Evolutionary conservation across 306 rosid species (phyloP).

Genomic region (Cicer cuneatum): DNA sequence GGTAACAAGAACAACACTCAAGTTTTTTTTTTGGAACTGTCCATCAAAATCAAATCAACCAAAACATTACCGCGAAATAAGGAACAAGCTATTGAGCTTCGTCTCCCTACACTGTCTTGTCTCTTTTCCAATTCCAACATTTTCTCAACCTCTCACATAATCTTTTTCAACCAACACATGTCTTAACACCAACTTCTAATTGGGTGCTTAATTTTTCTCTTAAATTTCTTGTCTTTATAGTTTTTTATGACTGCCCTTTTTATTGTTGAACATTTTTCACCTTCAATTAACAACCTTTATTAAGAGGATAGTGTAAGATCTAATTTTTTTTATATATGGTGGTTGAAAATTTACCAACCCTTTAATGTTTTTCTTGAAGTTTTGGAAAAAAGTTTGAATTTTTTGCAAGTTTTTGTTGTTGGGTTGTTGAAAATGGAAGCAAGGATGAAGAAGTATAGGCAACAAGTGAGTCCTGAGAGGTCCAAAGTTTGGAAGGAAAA

Average conservation of each 20-base stretch:
- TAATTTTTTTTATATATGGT: background rate
- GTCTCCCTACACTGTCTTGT: background rate
- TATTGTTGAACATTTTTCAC: background rate
- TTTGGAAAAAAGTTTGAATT: constrained; percentile 2
- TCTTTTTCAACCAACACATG: background rate
- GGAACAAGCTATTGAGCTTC: background rate
- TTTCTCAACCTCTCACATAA: background rate
- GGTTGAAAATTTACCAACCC: background rate
- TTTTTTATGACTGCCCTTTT: background rate
- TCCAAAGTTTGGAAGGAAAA: constrained; percentile 93
- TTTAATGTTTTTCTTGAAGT: background rate
- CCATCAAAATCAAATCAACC: background rate
- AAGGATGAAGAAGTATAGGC: constrained; percentile 71
- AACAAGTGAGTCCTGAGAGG: constrained; percentile 89
- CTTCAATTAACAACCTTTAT: background rate
- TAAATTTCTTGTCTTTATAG: constrained; percentile 10
- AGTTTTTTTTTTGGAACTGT: background rate
- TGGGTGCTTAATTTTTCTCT: background rate
- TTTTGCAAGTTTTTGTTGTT: background rate
- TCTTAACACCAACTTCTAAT: background rate
- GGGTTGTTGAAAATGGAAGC: constrained; percentile 59
- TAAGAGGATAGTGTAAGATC: background rate
- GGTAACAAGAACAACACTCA: background rate
- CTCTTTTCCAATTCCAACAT: background rate
- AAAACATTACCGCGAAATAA: constrained; percentile 24